Conservation (phyloP, 495 filamentous ascomycete species). For the Tuber magnatum region DNA sequence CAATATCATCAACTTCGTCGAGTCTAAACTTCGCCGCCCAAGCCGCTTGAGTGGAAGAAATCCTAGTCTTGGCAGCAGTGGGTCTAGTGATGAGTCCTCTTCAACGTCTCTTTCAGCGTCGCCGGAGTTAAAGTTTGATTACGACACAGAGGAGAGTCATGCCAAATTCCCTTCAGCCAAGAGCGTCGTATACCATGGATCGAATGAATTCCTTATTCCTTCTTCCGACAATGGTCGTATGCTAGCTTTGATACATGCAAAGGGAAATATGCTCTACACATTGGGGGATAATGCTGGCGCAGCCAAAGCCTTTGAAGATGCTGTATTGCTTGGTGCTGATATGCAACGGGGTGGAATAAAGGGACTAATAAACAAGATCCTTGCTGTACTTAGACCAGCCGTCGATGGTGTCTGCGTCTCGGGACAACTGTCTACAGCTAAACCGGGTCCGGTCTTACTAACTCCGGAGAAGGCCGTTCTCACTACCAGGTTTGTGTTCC, state of each 20-base stretch:
- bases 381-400: constrained; percentile 58
- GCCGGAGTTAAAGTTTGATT: constrained; percentile 32
- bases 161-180: constrained; percentile 22
- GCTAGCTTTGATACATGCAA: constrained; percentile 85
- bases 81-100: constrained; percentile 46
- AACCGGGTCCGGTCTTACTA: constrained; percentile 63
- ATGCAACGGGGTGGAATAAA: constrained; percentile 63
- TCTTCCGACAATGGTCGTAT: constrained; percentile 90
- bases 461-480: constrained; percentile 75
- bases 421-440: constrained; percentile 29
- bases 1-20: constrained; percentile 82
- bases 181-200: constrained; percentile 50
- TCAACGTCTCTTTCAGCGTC: constrained; percentile 17
- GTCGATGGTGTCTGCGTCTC: constrained; percentile 39
- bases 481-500: constrained; percentile 79
- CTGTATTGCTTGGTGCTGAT: constrained; percentile 80
- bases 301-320: constrained; percentile 89
- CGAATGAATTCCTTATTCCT: constrained; percentile 78
- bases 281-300: constrained; percentile 76
- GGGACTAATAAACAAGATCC: constrained; percentile 72
- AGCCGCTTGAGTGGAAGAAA: constrained; percentile 33
- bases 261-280: constrained; percentile 96
- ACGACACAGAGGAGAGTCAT: constrained; percentile 36
- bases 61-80: constrained; percentile 52
- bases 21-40: constrained; percentile 58